phyloP scores from a whole-genome alignment of 495 filamentous ascomycete species.

The Hypoxylon lenormandii region DNA sequence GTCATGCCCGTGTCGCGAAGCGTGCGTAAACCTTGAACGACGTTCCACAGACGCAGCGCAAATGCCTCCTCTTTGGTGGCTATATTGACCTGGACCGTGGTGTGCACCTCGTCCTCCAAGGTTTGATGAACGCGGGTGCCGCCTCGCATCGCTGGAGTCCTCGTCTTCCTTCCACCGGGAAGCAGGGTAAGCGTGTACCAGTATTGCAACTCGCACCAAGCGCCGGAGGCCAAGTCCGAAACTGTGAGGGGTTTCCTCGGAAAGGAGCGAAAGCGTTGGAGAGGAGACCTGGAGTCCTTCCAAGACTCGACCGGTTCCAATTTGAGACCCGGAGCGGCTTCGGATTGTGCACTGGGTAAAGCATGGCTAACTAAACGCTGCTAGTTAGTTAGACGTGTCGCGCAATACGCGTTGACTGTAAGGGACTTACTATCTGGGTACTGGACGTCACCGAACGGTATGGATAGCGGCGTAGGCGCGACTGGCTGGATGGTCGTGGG shows the following conservation, averaged over 20 bases:
- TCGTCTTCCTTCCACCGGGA: conserved; percentile 72
- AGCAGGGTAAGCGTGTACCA: conserved; percentile 82
- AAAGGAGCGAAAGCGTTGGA: conserved; percentile 79
- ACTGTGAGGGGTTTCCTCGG: conserved; percentile 88
- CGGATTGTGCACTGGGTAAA: conserved; percentile 38
- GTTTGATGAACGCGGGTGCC: conserved; percentile 82
- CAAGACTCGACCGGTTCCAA: background rate
- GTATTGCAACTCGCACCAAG: conserved; percentile 97
- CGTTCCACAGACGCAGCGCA: conserved; percentile 89
- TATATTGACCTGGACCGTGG: conserved; percentile 76
- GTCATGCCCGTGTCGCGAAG: conserved; percentile 83
- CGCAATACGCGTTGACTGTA: background rate
- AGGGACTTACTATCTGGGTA: conserved; percentile 65
- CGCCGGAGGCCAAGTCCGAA: conserved; percentile 84
- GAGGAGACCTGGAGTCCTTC: conserved; percentile 56
- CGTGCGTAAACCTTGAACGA: conserved; percentile 83
- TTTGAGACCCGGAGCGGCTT: conserved; percentile 9
- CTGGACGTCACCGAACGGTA: conserved; percentile 43
- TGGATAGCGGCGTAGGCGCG: conserved; percentile 3
- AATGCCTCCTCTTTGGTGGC: conserved; percentile 81
- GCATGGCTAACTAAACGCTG: conserved; percentile 75
- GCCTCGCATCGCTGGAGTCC: conserved; percentile 83
- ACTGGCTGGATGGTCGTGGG: conserved; percentile 14
- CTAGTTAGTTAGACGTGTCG: conserved; percentile 66
- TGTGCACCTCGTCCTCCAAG: conserved; percentile 86